Evolutionary conservation across 106 monocot genomes (phyloP), one percentile per base, ranked within the genome.

Genomic region (Ottelia alismoides): DNA sequence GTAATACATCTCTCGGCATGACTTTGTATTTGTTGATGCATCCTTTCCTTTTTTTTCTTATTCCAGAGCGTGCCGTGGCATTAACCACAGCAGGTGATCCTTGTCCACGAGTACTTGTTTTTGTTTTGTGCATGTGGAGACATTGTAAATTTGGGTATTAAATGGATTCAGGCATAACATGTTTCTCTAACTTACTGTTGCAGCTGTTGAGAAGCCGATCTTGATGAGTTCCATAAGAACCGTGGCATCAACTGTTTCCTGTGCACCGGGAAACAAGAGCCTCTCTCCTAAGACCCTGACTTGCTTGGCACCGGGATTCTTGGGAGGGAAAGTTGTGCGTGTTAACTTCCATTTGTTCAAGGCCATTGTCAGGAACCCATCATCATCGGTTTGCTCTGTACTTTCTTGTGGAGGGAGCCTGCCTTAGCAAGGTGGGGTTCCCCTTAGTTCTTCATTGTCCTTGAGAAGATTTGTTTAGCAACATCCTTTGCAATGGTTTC

Each of bases 151-250:
- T n/a, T n/a, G n/a, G n/a, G n/a, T n/a, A n/a, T n/a, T n/a, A n/a
- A n/a, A n/a, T n/a, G n/a, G n/a, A n/a, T n/a, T n/a, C n/a, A n/a
- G n/a, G n/a, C n/a, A n/a, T n/a, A n/a, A n/a, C n/a, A n/a, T n/a
- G n/a, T n/a, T n/a, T n/a, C n/a, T n/a, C n/a, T n/a, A n/a, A n/a
- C n/a, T n/a, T n/a, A n/a, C n/a, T n/a, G n/a, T n/a, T n/a, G n/a
- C n/a, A n/a, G n/a, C n/a, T n/a, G n/a, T n/a, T n/a, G n/a, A 67
- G 52, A 85, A 75, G 52, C 43, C 54, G 51, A 64, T 72, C 72
- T 94, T 98, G 74, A 89, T 98, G 90, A 90, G 49, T 86, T 82
- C 85, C 74, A 77, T 58, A 78, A 81, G 78, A 63, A 68, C 75
- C 25, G 67, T 86, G 60, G 69, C 68, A 79, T 66, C 69, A 55